These are phyloP conservation scores for Aspergillus conjunctus DNA, from an alignment of 495 filamentous ascomycete species.

Conservation along the genomic window DNA sequence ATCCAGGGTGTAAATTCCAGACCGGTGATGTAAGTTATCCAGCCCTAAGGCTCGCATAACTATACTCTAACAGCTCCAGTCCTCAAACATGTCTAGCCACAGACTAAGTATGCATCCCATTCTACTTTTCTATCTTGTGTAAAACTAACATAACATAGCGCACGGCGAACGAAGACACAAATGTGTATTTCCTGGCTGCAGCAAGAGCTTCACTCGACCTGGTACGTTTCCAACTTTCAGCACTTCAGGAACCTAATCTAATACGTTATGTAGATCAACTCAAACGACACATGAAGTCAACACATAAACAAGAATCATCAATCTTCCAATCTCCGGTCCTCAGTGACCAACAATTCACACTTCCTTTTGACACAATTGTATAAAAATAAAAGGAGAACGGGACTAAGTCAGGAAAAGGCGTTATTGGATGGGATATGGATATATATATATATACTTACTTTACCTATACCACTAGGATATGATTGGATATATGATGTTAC, in stretches of 20 bases:
- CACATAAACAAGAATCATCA: conserved; percentile 40
- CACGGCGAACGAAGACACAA: conserved; percentile 52
- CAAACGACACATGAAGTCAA: conserved; percentile 49
- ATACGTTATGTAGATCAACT: conserved; percentile 40
- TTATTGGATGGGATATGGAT: conserved; percentile 7
- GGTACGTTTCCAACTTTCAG: conserved; percentile 33
- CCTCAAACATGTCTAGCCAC: conserved; percentile 55
- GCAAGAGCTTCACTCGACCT: conserved; percentile 52
- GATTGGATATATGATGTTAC: conserved; percentile 17
- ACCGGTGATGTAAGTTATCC: conserved; percentile 47
- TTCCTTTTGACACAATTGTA: conserved; percentile 33
- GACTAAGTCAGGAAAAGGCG: conserved; percentile 1
- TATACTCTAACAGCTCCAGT: conserved; percentile 29
- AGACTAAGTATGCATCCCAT: conserved; percentile 37
- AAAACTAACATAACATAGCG: conserved; percentile 32
- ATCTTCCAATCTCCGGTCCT: conserved; percentile 28
- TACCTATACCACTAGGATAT: not conserved
- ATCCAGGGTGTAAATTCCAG: conserved; percentile 50
- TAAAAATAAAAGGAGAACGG: conserved; percentile 8
- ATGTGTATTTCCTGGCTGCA: conserved; percentile 45
- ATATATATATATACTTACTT: not conserved
- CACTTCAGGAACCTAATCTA: not conserved
- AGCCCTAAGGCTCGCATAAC: not conserved
- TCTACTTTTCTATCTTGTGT: not conserved
- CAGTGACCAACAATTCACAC: conserved; percentile 30